Evolutionary conservation across 2,329 filamentous ascomycete genomes (phyloP).

Genomic region (Aspergillus versicolor): DNA sequence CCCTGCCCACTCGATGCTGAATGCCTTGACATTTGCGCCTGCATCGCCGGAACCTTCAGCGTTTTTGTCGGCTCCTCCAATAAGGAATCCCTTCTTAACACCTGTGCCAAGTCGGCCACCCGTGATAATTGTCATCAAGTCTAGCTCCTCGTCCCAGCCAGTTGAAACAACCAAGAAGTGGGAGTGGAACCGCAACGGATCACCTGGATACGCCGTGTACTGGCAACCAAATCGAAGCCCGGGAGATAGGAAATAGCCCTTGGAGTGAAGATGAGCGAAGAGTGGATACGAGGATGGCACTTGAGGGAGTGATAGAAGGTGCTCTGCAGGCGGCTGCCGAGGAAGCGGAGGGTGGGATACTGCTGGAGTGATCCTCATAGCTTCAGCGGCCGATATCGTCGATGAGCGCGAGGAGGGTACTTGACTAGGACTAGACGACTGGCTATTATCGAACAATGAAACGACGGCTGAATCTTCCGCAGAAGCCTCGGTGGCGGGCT

Average conservation of each 20-base stretch:
- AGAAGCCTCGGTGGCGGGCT: slow-evolving; percentile 5
- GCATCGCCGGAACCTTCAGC: slow-evolving; percentile 36
- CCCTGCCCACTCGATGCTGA: slow-evolving; percentile 90
- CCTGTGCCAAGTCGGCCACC: slow-evolving; percentile 87
- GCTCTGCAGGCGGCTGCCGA: slow-evolving; percentile 25
- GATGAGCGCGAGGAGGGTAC: slow-evolving; percentile 17
- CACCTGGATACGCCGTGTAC: slow-evolving; percentile 92
- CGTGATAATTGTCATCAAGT: slow-evolving; percentile 79
- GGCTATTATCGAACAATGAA: slow-evolving; percentile 26
- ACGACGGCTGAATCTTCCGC: slow-evolving; percentile 16
- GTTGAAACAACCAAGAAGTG: slow-evolving; percentile 86
- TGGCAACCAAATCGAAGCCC: slow-evolving; percentile 92
- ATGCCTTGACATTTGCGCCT: slow-evolving; percentile 59
- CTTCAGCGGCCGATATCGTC: slow-evolving; percentile 16
- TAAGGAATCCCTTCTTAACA: slow-evolving; percentile 91
- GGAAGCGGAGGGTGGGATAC: slow-evolving; percentile 50
- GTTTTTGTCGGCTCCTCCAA: slow-evolving; percentile 65
- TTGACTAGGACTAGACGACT: slow-evolving; percentile 6
- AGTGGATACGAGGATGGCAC: slow-evolving; percentile 65
- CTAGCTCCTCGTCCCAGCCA: slow-evolving; percentile 84
- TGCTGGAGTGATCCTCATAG: slow-evolving; percentile 49
- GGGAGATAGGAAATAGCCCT: slow-evolving; percentile 84
- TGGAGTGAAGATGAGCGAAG: slow-evolving; percentile 74
- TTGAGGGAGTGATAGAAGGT: slow-evolving; percentile 30
- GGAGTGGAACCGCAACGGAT: slow-evolving; percentile 90